Percentiles rank a stretch among this genome's conserved stretches.
These are phyloP conservation scores for Leishmania tarentolae DNA, from an alignment of 208 protist species.

Conservation along the genomic window DNA sequence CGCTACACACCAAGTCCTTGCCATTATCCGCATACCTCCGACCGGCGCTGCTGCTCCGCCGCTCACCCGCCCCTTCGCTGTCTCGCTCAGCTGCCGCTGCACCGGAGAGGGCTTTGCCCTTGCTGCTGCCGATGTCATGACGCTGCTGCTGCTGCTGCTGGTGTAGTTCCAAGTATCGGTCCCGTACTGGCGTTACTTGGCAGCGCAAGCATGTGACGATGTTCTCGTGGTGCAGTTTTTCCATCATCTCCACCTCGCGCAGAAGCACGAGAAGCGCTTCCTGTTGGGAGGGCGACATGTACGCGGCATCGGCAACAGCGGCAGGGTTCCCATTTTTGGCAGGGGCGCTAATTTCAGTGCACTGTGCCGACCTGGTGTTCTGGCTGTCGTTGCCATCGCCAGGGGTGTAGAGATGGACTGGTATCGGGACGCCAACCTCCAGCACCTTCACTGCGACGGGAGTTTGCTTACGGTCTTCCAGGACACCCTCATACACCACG, in stretches of 20 bases:
- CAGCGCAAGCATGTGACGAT: slow-evolving; percentile 85
- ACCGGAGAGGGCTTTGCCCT: neutral
- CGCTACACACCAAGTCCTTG: neutral
- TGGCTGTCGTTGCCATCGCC: neutral
- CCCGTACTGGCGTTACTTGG: slow-evolving; percentile 57
- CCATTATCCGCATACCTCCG: neutral
- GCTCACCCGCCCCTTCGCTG: neutral
- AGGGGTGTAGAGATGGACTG: neutral
- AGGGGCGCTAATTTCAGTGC: neutral
- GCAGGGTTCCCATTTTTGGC: neutral
- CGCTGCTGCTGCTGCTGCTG: slow-evolving; percentile 11
- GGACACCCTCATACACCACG: slow-evolving; percentile 48
- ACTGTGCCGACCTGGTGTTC: neutral
- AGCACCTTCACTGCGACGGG: slow-evolving; percentile 87
- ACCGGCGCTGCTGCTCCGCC: neutral
- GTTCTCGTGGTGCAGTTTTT: slow-evolving; percentile 70
- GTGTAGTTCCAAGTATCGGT: slow-evolving; percentile 31
- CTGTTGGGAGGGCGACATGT: slow-evolving; percentile 46
- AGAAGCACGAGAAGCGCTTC: slow-evolving; percentile 42
- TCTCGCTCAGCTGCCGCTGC: neutral
- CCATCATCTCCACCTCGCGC: slow-evolving; percentile 86
- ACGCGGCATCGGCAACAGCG: slow-evolving; percentile 12
- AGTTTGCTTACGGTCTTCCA: slow-evolving; percentile 39
- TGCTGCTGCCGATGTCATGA: neutral
- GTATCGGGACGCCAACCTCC: slow-evolving; percentile 44